Conservation (phyloP, 1,139 yeast species). For the Saccharomycopsis hybrid region DNA sequence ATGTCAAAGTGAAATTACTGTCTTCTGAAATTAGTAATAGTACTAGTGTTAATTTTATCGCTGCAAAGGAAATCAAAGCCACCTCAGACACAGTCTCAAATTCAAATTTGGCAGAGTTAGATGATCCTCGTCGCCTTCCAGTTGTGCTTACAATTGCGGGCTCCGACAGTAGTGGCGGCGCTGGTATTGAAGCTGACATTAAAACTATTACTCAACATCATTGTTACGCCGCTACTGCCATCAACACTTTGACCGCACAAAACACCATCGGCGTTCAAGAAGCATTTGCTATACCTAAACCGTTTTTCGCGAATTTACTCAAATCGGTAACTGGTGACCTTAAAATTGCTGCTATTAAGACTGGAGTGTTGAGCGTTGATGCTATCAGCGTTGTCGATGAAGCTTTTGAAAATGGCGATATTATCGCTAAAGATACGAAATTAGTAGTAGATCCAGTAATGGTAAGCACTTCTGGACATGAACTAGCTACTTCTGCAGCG, state of each 20-base stretch:
- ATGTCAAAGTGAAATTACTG: no score
- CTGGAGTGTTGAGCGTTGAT: slow-evolving; percentile 68
- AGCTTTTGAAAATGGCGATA: no score
- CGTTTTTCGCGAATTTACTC: slow-evolving; percentile 41
- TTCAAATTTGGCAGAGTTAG: background rate
- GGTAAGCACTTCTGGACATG: slow-evolving; percentile 71
- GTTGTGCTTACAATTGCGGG: slow-evolving; percentile 67
- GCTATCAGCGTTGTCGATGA: slow-evolving; percentile 51
- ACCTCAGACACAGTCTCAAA: no score
- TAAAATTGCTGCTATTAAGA: slow-evolving; percentile 63
- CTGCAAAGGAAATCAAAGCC: no score
- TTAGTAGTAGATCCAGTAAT: slow-evolving; percentile 78
- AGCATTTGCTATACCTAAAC: slow-evolving; percentile 42
- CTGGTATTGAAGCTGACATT: slow-evolving; percentile 90
- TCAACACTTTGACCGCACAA: slow-evolving; percentile 80
- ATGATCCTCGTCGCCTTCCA: background rate
- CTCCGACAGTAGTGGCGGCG: slow-evolving; percentile 89
- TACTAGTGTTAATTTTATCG: no score
- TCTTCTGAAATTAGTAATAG: no score
- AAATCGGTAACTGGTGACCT: slow-evolving; percentile 58
- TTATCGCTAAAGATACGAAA: slow-evolving; percentile 28
- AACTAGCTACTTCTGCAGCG: slow-evolving; percentile 44
- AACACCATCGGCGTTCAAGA: slow-evolving; percentile 57
- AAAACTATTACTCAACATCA: slow-evolving; percentile 76
- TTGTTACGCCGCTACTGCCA: slow-evolving; percentile 76